Base-by-base conservation (phyloP, 179 eudicot genomes). In the Monotropa hypopitys region DNA sequence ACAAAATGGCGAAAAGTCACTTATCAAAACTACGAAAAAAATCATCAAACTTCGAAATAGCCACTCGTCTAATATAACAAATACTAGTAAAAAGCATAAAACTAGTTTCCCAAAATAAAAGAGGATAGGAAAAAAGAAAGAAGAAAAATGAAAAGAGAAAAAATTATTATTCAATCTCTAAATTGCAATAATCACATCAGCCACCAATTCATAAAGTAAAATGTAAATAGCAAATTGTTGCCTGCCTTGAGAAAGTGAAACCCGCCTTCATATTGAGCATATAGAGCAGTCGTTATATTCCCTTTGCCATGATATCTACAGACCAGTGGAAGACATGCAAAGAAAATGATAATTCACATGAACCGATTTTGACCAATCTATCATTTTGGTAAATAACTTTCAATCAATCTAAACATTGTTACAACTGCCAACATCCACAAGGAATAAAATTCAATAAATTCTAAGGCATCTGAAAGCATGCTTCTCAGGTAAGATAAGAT, bases 291-390 rank as follows among this genome's bases (percentile, higher is more conserved):
- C 76, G 85, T 82, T 82, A 84, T 76, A 61, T 71, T 84, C 91
- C 84, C 90, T 89, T 88, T 89, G 88, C 92, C 95, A 91, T 84
- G 95, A 91, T 85, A 85, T 93, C 97, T 92, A 90, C 91, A 88
- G 84, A 91, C 90, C 90, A 88, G 88, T 85, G 86, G 90, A 83
- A 80, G 76, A 91, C 91, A 91, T 91, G 90, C 91, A 89, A 91
- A 90, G 86, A 91, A 91, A 90, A 86, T 85, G 89, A 91, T 80
- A 82, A 86, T 80, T 72, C 85, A 83, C 88, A 91, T 87, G 87
- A 88, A 89, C 83, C 72, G 79, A 72, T 79, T 70, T 83, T 83
- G 84, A 81, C 70, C 85, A 45, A 79, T 69, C 67, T 71, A 83
- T n/a, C 28, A 28, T 59, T 50, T 23, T 33, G 28, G 3, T 72